Conservation (phyloP, 495 filamentous ascomycete species). For the Lindgomyces ingoldianus region DNA sequence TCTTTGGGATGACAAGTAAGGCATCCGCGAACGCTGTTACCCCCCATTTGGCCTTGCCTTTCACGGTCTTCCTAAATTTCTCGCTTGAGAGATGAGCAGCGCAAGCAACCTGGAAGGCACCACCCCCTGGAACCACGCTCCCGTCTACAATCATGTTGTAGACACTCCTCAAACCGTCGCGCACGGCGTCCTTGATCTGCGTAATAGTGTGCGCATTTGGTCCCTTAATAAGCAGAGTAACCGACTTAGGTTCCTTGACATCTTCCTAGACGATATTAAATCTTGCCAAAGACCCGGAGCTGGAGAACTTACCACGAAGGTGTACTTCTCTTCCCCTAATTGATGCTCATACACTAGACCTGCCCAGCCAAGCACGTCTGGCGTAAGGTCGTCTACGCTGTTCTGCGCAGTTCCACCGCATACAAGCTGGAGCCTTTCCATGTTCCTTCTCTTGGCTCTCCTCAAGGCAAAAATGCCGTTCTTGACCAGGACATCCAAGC, state of each 20-base stretch:
- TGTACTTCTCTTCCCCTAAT: slow-evolving; percentile 98
- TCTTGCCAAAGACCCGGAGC: neutral
- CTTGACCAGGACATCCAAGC: slow-evolving; percentile 92
- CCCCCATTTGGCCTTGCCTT: slow-evolving; percentile 95
- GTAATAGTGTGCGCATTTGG: slow-evolving; percentile 95
- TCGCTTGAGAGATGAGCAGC: slow-evolving; percentile 85
- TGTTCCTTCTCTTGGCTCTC: slow-evolving; percentile 94
- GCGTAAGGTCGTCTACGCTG: slow-evolving; percentile 88
- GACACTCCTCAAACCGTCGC: slow-evolving; percentile 89
- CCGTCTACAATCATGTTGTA: slow-evolving; percentile 99
- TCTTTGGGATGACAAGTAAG: slow-evolving; percentile 92
- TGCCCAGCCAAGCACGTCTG: slow-evolving; percentile 92
- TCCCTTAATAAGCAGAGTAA: slow-evolving; percentile 97
- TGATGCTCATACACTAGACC: slow-evolving; percentile 96
- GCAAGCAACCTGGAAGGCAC: slow-evolving; percentile 94
- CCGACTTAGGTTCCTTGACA: slow-evolving; percentile 97
- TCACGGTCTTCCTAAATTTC: slow-evolving; percentile 79
- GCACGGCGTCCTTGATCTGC: slow-evolving; percentile 95
- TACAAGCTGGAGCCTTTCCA: slow-evolving; percentile 94
- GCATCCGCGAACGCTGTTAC: slow-evolving; percentile 94
- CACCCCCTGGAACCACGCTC: slow-evolving; percentile 90
- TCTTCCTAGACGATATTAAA: slow-evolving; percentile 64
- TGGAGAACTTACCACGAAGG: slow-evolving; percentile 65
- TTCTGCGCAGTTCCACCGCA: slow-evolving; percentile 91
- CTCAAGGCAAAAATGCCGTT: slow-evolving; percentile 95